Percentiles rank a stretch among this genome's conserved stretches.
Evolutionary conservation across 306 rosid species (phyloP).

Genomic region (Gleditsia sinensis): DNA sequence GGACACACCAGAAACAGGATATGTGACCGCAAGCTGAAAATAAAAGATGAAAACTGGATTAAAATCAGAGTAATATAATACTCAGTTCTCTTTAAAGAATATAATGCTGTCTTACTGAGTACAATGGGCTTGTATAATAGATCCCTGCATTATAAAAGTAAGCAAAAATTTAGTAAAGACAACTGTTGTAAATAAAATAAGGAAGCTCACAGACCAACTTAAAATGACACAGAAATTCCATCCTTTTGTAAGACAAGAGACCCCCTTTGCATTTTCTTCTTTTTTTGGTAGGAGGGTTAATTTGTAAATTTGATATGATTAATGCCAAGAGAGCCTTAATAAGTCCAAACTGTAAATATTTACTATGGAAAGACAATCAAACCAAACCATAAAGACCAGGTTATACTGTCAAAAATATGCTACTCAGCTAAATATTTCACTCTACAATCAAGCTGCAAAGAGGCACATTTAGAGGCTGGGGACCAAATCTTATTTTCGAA

Average conservation of each 20-base stretch:
- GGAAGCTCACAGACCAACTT: background rate
- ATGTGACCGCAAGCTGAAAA: conserved; percentile 89
- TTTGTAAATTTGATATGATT: background rate
- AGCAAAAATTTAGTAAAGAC: conserved; percentile 24
- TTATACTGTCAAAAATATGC: background rate
- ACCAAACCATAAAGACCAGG: conserved; percentile 2
- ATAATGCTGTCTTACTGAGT: conserved; percentile 59
- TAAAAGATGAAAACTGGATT: background rate
- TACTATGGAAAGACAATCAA: conserved; percentile 15
- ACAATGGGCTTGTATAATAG: conserved; percentile 85
- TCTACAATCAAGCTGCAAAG: conserved; percentile 7
- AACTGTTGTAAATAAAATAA: conserved; percentile 17
- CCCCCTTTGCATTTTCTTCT: background rate
- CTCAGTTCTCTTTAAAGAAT: conserved; percentile 16
- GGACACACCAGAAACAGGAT: conserved; percentile 93
- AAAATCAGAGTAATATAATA: background rate
- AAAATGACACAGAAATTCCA: conserved; percentile 1
- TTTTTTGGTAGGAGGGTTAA: background rate
- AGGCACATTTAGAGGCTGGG: background rate
- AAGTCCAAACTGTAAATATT: conserved; percentile 9
- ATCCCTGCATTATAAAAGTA: conserved; percentile 64
- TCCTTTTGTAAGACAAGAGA: conserved; percentile 6
- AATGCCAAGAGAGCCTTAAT: background rate
- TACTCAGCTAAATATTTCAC: background rate
- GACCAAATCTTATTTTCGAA: background rate